Conservation (phyloP, 345 rosid genomes). For the Hevea brasiliensis region DNA sequence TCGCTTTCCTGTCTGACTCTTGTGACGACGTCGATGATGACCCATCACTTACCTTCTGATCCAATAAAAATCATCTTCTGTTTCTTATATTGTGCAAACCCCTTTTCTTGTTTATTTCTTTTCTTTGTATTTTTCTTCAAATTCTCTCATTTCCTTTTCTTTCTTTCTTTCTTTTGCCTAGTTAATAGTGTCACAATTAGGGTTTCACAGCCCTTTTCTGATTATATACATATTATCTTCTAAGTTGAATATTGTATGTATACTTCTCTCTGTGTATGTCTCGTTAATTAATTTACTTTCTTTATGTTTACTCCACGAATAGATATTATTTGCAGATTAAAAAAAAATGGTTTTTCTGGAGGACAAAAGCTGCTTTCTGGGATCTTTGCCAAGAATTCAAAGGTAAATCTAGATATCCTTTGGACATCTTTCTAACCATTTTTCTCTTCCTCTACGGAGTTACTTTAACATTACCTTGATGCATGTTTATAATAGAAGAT, state of each 20-base stretch:
- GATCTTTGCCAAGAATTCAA: too few species aligned
- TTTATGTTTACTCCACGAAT: too few species aligned
- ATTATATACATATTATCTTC: too few species aligned
- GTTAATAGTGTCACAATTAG: too few species aligned
- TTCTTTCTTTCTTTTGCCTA: too few species aligned
- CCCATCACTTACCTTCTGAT: background rate
- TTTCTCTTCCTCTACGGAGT: background rate
- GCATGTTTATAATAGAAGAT: too few species aligned
- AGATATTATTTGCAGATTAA: too few species aligned
- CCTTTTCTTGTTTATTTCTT: background rate
- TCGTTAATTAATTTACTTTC: too few species aligned
- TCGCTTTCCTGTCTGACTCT: slow-evolving; percentile 11
- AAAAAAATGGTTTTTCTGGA: background rate
- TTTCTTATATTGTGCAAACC: background rate
- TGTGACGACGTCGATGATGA: background rate
- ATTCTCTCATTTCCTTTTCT: background rate
- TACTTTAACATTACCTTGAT: background rate
- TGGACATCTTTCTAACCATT: background rate
- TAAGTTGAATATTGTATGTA: too few species aligned
- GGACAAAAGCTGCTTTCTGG: background rate
- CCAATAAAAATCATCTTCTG: background rate
- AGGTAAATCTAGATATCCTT: background rate
- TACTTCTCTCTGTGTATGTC: too few species aligned
- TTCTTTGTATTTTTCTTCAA: too few species aligned
- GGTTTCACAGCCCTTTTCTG: too few species aligned